phyloP scores from a whole-genome alignment of 495 filamentous ascomycete species.

The Penicilliopsis zonata region DNA sequence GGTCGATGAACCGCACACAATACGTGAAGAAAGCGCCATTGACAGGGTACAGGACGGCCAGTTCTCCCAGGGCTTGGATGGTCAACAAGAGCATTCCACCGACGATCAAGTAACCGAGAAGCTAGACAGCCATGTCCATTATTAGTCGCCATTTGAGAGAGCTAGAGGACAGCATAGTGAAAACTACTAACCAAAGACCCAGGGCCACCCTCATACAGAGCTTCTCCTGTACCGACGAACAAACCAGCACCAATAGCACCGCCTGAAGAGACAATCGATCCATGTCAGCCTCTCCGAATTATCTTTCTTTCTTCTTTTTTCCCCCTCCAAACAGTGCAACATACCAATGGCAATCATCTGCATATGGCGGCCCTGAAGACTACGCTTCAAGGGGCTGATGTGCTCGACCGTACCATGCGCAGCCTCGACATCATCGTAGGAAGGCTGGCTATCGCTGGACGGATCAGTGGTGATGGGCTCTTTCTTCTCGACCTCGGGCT shows the following conservation, averaged over 20 bases:
- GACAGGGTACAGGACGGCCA: constrained; percentile 58
- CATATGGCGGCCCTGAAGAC: constrained; percentile 48
- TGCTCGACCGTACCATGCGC: background rate
- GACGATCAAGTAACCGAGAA: constrained; percentile 37
- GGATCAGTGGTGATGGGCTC: no score
- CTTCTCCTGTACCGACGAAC: constrained; percentile 36
- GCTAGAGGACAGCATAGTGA: no score
- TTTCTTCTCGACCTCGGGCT: no score
- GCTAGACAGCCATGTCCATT: no score
- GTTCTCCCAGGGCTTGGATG: constrained; percentile 56
- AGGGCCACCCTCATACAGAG: constrained; percentile 29
- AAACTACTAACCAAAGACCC: no score
- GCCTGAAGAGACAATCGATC: constrained; percentile 19
- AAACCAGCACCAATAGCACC: constrained; percentile 43
- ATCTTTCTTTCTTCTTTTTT: no score
- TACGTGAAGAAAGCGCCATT: constrained; percentile 52
- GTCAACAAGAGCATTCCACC: constrained; percentile 41
- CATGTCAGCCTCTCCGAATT: no score
- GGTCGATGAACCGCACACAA: constrained; percentile 41
- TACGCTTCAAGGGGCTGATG: constrained; percentile 29
- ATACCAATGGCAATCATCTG: constrained; percentile 67
- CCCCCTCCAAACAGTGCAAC: background rate
- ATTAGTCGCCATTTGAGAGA: no score
- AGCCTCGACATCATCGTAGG: background rate
- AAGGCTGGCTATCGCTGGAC: no score